Evolutionary conservation across 2,329 filamentous ascomycete genomes (phyloP), one percentile per base, ranked within the genome.

Genomic region (Pestalotiopsis sp.): DNA sequence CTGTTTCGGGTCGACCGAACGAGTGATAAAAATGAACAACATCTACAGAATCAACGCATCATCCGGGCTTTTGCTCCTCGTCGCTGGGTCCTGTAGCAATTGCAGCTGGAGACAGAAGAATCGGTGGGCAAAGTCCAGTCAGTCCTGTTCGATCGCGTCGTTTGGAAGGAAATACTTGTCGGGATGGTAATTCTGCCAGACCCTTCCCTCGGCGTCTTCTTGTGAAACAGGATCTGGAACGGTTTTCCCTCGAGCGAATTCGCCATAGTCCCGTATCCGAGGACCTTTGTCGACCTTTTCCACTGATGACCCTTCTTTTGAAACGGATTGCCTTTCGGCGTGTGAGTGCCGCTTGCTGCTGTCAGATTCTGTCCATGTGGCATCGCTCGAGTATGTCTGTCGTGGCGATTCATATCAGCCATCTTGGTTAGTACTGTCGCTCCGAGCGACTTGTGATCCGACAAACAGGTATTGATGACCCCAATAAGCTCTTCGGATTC

Each of bases 81-180:
- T 14, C 14, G 11, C 11, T 17, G 58, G 58, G 39, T 61, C 58
- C n/a, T 61, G 58, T 4, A 61, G 17, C 26, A 38, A 17, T 4
- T 61, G 30, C 35, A 64, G 38, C 20, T 24, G 38, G 1, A 48
- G 14, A 22, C 61, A 30, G 20, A 48, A 64, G 39, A 6, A 38
- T 35, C 6, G 11, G 11, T 64, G 40, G 10, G 26, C 10, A 11
- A 58, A 40, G 4, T 65, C 44, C 11, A 65, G 35, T 1, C 63
- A 26, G 7, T 65, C 63, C 7, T 65, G 63, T 17, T 65, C 63
- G 7, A n/a, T 48, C 3, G 26, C 48, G 57, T 65, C 63, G 17
- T 65, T 65, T 10, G 63, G 63, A 5, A 65, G 24, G n/a, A 56
- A 56, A 22, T 65, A 65, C 24, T 57, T 65, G 63, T 58, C 44